Evolutionary conservation across 1,284 basidiomycete genomes (phyloP).

Genomic region (Tilletia horrida): DNA sequence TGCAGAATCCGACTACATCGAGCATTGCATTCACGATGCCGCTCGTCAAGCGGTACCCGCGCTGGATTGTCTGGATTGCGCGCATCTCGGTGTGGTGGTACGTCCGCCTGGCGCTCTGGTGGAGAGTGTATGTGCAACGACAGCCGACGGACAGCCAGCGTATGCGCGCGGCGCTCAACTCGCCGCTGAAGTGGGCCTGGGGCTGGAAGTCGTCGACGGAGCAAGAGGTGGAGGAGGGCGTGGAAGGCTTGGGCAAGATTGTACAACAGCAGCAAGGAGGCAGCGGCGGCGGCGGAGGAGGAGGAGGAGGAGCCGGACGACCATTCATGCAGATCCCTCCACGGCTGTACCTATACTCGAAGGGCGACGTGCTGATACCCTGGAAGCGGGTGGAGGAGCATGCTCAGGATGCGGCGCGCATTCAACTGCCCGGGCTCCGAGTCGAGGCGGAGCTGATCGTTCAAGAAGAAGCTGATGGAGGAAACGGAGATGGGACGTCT

Average conservation of each 20-base stretch:
- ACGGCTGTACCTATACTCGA: constrained; percentile 44
- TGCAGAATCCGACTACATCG: constrained; percentile 31
- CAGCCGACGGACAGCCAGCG: constrained; percentile 27
- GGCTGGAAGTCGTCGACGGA: constrained; percentile 10
- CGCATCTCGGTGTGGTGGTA: constrained; percentile 27
- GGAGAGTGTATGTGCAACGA: constrained; percentile 29
- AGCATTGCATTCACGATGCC: constrained; percentile 43
- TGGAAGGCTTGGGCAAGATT: background rate
- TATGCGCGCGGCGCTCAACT: constrained; percentile 35
- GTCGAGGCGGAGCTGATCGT: background rate
- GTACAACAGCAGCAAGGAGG: background rate
- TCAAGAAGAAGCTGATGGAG: constrained; percentile 16
- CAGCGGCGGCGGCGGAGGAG: too few species aligned
- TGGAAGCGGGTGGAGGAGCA: constrained; percentile 42
- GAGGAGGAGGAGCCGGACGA: too few species aligned
- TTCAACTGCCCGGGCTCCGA: background rate
- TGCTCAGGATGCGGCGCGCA: constrained; percentile 28
- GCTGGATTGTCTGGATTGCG: constrained; percentile 25
- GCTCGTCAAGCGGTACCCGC: constrained; percentile 23
- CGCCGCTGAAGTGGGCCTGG: constrained; percentile 35
- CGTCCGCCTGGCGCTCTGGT: constrained; percentile 26
- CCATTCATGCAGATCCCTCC: constrained; percentile 24
- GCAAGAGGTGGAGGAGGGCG: background rate
- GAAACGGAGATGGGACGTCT: background rate
- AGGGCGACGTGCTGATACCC: constrained; percentile 39